Evolutionary conservation across 768 basidiomycete species (phyloP).

Genomic region (Clavulina sp.): DNA sequence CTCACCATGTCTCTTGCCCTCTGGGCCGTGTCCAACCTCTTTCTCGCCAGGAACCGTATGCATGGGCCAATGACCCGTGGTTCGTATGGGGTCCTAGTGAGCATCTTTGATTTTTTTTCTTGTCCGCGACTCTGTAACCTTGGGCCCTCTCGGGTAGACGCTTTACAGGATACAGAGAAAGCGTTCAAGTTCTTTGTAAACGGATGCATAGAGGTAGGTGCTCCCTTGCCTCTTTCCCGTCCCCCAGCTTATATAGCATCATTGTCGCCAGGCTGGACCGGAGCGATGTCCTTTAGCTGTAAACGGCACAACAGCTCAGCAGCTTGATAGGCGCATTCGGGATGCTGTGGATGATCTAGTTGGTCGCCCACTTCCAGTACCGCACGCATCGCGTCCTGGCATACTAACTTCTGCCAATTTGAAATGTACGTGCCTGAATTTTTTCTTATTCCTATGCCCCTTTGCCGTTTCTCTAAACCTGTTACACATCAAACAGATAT

Average conservation of each 20-base stretch:
- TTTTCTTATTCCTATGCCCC: background rate
- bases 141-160: constrained; percentile 4
- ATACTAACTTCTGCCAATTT: constrained; percentile 16
- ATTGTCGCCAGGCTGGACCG: constrained; percentile 15
- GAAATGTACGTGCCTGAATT: constrained; percentile 12
- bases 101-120: background rate
- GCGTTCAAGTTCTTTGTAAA: constrained; percentile 16
- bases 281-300: constrained; percentile 15
- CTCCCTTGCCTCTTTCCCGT: background rate
- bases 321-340: constrained; percentile 14
- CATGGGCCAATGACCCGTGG: constrained; percentile 16
- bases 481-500: too few relatives aligned
- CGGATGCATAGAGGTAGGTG: constrained; percentile 15
- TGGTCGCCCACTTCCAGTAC: constrained; percentile 16
- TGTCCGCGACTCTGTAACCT: background rate
- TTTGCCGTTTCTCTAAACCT: constrained; percentile 6
- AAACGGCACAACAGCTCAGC: constrained; percentile 10
- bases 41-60: constrained; percentile 13
- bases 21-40: too few relatives aligned
- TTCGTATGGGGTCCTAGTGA: constrained; percentile 5
- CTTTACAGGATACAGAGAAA: constrained; percentile 15
- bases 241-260: background rate
- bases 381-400: constrained; percentile 14
- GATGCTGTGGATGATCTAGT: constrained; percentile 13
- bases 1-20: background rate